Conservation (phyloP, 345 rosid species). For the Citrus medica region DNA sequence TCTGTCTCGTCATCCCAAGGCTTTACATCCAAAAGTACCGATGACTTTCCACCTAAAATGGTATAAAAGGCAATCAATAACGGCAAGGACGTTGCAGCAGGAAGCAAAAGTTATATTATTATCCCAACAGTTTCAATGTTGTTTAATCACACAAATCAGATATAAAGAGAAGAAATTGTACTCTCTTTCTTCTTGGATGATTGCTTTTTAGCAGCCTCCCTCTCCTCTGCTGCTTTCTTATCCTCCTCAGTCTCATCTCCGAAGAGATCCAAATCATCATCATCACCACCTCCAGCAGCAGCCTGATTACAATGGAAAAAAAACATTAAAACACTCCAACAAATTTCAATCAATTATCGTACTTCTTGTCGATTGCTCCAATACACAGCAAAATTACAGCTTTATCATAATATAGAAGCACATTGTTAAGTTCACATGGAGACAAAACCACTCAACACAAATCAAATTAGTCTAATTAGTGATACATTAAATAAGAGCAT, state of each 20-base stretch:
- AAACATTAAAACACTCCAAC: background rate
- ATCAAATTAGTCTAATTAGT: background rate
- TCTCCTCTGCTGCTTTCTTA: constrained; percentile 88
- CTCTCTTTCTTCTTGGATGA: constrained; percentile 74
- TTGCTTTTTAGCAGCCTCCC: constrained; percentile 73
- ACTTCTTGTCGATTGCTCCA: too few relatives aligned
- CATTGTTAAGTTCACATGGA: background rate
- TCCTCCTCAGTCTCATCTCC: constrained; percentile 98
- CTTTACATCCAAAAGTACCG: constrained; percentile 84
- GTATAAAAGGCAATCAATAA: background rate
- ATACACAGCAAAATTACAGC: too few relatives aligned
- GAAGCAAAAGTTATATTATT: background rate
- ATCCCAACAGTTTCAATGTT: background rate
- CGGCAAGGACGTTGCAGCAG: background rate
- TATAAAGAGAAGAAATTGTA: constrained; percentile 21
- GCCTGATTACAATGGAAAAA: constrained; percentile 13
- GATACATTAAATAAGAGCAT: background rate
- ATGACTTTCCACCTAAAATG: constrained; percentile 80
- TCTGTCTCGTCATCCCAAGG: constrained; percentile 99
- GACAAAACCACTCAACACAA: background rate
- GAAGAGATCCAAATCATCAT: constrained; percentile 88
- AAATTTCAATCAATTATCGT: background rate
- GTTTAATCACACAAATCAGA: background rate
- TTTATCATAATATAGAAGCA: background rate
- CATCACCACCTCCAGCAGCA: constrained; percentile 67